phyloP scores from a whole-genome alignment of 768 basidiomycete species.

The Lentinus brumalis region DNA sequence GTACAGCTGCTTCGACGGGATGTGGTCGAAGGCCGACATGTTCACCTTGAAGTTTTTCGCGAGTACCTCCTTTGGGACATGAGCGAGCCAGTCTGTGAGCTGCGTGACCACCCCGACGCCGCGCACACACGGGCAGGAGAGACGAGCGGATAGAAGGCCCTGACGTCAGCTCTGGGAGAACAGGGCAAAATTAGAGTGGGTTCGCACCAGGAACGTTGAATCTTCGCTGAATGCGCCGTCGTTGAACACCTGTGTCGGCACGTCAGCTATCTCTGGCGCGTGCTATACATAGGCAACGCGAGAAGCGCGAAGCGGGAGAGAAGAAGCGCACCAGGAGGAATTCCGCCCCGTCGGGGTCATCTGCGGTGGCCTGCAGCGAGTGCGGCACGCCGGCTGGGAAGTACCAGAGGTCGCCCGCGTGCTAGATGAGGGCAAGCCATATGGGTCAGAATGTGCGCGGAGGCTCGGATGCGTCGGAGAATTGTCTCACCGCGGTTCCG shows the following conservation, averaged over 20 bases:
- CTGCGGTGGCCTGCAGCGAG: conserved; percentile 51
- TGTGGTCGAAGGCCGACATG: conserved; percentile 52
- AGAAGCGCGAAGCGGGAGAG: too few relatives aligned
- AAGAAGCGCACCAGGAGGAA: conserved; percentile 47
- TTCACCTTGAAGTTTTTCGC: conserved; percentile 64
- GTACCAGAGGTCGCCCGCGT: conserved; percentile 56
- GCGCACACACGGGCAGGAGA: conserved; percentile 38
- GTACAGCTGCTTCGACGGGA: conserved; percentile 56
- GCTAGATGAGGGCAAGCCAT: conserved; percentile 12
- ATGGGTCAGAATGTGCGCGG: neutral
- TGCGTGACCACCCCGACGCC: conserved; percentile 41
- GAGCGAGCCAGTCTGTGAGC: conserved; percentile 69
- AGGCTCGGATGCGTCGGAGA: neutral
- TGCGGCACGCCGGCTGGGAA: conserved; percentile 59
- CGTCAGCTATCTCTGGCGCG: neutral
- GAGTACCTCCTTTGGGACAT: conserved; percentile 57
- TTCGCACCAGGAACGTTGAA: conserved; percentile 43
- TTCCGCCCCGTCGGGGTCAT: conserved; percentile 48
- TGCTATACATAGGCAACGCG: neutral
- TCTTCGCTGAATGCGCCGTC: conserved; percentile 56
- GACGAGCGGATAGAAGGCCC: neutral
- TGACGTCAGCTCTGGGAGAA: neutral
- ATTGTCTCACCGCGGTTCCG: conserved; percentile 39
- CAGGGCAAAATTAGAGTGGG: conserved; percentile 8
- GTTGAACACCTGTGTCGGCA: conserved; percentile 39